Percentiles rank a stretch among this genome's conserved stretches.
These are phyloP conservation scores for Tremellales sp. DNA, from an alignment of 1,284 basidiomycete species.

Conservation along the genomic window DNA sequence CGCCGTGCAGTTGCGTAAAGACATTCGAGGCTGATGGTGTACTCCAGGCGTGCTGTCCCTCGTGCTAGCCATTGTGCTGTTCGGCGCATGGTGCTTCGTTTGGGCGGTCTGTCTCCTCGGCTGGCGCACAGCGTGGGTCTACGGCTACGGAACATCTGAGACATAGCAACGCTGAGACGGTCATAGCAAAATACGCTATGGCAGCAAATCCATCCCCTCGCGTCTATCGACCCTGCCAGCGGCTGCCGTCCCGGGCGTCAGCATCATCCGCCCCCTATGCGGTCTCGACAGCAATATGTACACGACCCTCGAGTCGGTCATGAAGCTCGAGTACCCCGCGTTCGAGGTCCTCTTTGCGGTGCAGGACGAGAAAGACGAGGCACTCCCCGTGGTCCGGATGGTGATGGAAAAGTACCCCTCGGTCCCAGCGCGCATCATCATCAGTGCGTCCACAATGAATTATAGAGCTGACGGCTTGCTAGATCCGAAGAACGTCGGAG, in stretches of 20 bases:
- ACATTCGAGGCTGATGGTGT: too few species aligned
- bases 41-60: constrained; percentile 13
- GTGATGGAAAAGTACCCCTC: constrained; percentile 67
- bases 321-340: constrained; percentile 79
- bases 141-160: not conserved
- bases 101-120: constrained; percentile 76
- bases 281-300: constrained; percentile 89
- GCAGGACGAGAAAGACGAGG: constrained; percentile 75
- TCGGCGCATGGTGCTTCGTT: constrained; percentile 67
- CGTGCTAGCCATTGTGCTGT: constrained; percentile 52
- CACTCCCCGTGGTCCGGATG: constrained; percentile 69
- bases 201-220: constrained; percentile 58
- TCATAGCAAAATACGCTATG: constrained; percentile 66
- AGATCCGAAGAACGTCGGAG: constrained; percentile 58
- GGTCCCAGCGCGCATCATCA: constrained; percentile 65
- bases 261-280: constrained; percentile 84
- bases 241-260: constrained; percentile 72
- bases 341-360: constrained; percentile 85
- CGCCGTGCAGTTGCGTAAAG: too few species aligned
- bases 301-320: constrained; percentile 87
- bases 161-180: not conserved
- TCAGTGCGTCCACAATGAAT: constrained; percentile 57
- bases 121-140: constrained; percentile 68
- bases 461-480: constrained; percentile 26
- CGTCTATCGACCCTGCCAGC: constrained; percentile 57